Evolutionary conservation across 352 stramenopile species (phyloP).

Genomic region (Globisporangium paddicum): DNA sequence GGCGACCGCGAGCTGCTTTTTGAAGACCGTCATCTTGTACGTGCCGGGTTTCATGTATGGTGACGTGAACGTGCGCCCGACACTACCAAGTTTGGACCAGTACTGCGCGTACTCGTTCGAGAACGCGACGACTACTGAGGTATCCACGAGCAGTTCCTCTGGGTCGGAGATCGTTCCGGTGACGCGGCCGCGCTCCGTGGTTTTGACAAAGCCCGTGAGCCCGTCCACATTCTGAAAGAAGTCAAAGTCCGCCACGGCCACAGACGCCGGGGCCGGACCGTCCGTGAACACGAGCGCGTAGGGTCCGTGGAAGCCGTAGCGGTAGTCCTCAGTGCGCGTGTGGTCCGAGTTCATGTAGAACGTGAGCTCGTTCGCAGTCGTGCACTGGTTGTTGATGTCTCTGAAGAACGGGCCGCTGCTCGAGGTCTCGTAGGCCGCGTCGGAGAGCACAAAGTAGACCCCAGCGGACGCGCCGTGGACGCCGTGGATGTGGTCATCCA

Average conservation of each 20-base stretch:
- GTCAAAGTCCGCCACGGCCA: conserved; percentile 25
- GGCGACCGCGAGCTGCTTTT: conserved; percentile 40
- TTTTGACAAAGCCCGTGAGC: conserved; percentile 31
- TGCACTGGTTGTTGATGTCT: conserved; percentile 56
- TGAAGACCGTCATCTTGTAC: conserved; percentile 53
- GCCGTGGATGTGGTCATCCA: conserved; percentile 35
- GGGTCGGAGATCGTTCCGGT: conserved; percentile 29
- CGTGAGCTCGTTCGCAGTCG: conserved; percentile 39
- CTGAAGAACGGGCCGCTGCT: conserved; percentile 42
- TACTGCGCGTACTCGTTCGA: conserved; percentile 39
- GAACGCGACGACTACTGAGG: conserved; percentile 27
- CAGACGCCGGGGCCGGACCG: conserved; percentile 18
- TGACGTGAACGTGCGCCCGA: conserved; percentile 25
- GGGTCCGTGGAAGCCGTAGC: conserved; percentile 46
- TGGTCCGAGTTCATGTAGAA: conserved; percentile 67
- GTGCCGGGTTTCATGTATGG: conserved; percentile 38
- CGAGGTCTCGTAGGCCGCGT: conserved; percentile 38
- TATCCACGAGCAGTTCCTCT: conserved; percentile 20
- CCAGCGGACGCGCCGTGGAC: conserved; percentile 29
- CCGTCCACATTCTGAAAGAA: conserved; percentile 33
- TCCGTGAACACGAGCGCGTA: conserved; percentile 41
- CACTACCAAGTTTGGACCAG: conserved; percentile 22
- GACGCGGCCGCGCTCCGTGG: conserved; percentile 25
- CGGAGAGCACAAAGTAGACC: conserved; percentile 51
- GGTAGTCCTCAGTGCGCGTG: conserved; percentile 48